Conservation (phyloP, 305 asterid genomes). For the Stenogyne calaminthoides region DNA sequence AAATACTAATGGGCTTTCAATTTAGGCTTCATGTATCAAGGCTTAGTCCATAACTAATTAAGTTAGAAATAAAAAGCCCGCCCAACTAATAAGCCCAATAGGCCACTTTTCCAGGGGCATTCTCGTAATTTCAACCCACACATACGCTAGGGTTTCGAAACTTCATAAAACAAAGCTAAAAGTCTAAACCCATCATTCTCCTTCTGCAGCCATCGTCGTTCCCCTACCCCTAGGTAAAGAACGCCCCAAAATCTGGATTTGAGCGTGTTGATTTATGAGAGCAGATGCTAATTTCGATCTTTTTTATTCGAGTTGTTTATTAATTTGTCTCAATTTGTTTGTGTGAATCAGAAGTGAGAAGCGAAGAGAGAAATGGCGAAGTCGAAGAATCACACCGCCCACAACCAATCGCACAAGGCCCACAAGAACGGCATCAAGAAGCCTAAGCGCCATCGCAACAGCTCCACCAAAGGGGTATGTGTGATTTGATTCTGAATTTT, state of each 20-base stretch:
- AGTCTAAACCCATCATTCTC: constrained; percentile 12
- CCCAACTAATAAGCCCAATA: neutral
- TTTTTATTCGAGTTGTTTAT: neutral
- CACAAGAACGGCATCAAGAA: constrained; percentile 88
- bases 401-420: constrained; percentile 80
- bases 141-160: constrained; percentile 30
- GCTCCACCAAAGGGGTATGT: constrained; percentile 78
- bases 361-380: constrained; percentile 49
- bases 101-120: neutral
- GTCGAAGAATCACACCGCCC: constrained; percentile 91
- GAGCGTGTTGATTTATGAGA: neutral
- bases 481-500: neutral
- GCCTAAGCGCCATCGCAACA: constrained; percentile 69
- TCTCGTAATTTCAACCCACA: constrained; percentile 13
- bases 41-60: neutral
- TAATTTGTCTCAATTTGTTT: neutral
- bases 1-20: neutral
- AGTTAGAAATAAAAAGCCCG: neutral
- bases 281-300: neutral
- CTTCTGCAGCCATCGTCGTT: constrained; percentile 17
- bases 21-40: neutral
- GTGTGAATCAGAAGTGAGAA: neutral
- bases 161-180: constrained; percentile 15
- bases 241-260: neutral
- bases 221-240: constrained; percentile 20